Conservation (phyloP, 352 stramenopile species). For the Globisporangium okanoganense region DNA sequence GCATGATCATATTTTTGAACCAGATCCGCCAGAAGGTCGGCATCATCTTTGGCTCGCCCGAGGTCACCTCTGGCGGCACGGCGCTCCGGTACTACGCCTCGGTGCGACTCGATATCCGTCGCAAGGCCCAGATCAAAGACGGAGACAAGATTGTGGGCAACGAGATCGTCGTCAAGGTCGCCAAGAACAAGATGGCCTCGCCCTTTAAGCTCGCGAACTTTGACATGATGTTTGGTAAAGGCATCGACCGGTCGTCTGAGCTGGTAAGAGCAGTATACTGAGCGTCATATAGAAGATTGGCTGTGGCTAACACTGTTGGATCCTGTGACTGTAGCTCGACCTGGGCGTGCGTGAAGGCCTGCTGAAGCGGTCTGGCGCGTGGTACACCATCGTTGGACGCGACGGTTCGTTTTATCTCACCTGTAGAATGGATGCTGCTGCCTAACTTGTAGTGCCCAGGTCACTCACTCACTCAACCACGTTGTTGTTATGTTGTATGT, state of each 20-base stretch:
- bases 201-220: conserved; percentile 95
- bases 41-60: conserved; percentile 96
- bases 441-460: not conserved
- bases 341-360: conserved; percentile 69
- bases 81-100: conserved; percentile 85
- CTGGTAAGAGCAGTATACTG: conserved; percentile 47
- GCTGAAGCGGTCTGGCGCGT: conserved; percentile 76
- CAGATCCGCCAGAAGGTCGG: conserved; percentile 97
- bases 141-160: conserved; percentile 93
- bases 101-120: conserved; percentile 94
- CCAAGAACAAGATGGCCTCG: conserved; percentile 98
- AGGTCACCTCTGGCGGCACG: conserved; percentile 94
- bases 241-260: conserved; percentile 91
- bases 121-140: conserved; percentile 91
- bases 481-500: not conserved
- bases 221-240: conserved; percentile 97
- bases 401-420: conserved; percentile 37
- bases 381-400: conserved; percentile 62
- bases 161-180: conserved; percentile 97
- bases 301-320: not conserved
- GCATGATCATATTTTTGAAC: conserved; percentile 98
- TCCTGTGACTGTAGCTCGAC: conserved; percentile 37
- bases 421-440: not conserved
- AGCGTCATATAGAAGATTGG: not conserved
- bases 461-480: not conserved